phyloP scores from a whole-genome alignment of 106 monocot genomes.

The Allium fistulosum region DNA sequence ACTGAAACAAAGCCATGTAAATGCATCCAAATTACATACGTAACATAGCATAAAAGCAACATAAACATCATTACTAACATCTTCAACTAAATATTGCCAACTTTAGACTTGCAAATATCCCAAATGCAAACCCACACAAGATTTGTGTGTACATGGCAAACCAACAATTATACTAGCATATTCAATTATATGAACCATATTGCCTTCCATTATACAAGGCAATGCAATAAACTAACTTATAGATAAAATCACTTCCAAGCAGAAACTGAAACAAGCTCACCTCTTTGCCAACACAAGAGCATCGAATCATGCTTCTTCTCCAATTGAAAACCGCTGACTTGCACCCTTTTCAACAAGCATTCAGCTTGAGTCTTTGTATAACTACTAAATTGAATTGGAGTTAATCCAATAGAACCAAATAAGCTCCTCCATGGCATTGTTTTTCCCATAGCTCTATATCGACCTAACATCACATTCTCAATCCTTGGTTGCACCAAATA shows the following conservation, averaged over 20 bases:
- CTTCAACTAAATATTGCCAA: neutral
- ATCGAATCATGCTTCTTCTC: conserved; percentile 68
- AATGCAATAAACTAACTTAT: neutral
- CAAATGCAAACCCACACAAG: conserved; percentile 4
- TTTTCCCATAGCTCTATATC: conserved; percentile 29
- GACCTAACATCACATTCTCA: conserved; percentile 38
- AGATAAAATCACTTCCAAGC: conserved; percentile 71
- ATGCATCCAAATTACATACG: neutral
- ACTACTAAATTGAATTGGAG: conserved; percentile 69
- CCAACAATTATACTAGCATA: conserved; percentile 12
- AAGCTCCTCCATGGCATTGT: conserved; percentile 44
- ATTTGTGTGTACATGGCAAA: conserved; percentile 1
- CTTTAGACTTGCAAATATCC: neutral
- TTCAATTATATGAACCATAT: conserved; percentile 1
- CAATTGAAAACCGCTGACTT: conserved; percentile 69
- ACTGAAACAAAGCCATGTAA: neutral
- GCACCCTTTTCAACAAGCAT: conserved; percentile 76
- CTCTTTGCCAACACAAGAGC: conserved; percentile 63
- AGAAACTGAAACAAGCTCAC: conserved; percentile 67
- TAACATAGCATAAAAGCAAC: conserved; percentile 5
- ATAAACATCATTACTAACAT: conserved; percentile 12
- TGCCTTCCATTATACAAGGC: conserved; percentile 1
- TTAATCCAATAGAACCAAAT: conserved; percentile 52
- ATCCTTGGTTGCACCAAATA: conserved; percentile 72
- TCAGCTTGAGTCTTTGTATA: conserved; percentile 82